Conservation (phyloP, 2,329 filamentous ascomycete genomes). For the Fusarium verrucosum region DNA sequence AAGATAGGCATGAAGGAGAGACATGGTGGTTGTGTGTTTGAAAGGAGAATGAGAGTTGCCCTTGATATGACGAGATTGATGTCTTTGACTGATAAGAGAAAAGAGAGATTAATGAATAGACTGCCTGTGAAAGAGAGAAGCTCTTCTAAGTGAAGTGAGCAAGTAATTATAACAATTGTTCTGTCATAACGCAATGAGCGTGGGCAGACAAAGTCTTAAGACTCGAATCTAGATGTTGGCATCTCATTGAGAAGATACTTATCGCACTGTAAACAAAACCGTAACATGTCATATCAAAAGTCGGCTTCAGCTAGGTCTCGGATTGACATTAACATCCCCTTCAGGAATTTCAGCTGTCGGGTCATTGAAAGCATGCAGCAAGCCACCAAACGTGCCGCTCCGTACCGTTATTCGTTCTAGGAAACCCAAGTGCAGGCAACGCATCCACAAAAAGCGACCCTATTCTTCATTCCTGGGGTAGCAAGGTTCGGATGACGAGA, state of each 20-base stretch:
- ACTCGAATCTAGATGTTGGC: not conserved
- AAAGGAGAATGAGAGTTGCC: fast-evolving
- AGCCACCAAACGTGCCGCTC: not conserved
- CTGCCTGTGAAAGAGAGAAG: fast-evolving
- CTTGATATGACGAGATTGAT: fast-evolving
- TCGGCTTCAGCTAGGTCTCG: not conserved
- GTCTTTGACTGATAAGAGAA: not conserved
- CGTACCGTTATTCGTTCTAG: not conserved
- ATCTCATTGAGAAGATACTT: not conserved
- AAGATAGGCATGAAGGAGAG: conserved; percentile 5
- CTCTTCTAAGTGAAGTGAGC: not conserved
- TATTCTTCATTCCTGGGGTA: not conserved
- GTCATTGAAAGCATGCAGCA: not conserved
- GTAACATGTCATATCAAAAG: not conserved
- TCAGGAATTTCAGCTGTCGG: not conserved
- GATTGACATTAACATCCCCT: not conserved
- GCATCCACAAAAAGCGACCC: not conserved
- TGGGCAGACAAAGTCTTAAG: not conserved
- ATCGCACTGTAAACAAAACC: not conserved
- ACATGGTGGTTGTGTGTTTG: not conserved
- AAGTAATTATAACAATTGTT: not conserved
- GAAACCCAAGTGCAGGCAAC: not conserved
- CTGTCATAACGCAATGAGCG: not conserved
- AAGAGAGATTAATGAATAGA: not conserved
- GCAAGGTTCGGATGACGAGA: not conserved